A percentile compares a stretch with the other conserved stretches of the same genome.
Evolutionary conservation across 176 grass and related monocot species (phyloP).

Genomic region (Triticum dicoccoides): DNA sequence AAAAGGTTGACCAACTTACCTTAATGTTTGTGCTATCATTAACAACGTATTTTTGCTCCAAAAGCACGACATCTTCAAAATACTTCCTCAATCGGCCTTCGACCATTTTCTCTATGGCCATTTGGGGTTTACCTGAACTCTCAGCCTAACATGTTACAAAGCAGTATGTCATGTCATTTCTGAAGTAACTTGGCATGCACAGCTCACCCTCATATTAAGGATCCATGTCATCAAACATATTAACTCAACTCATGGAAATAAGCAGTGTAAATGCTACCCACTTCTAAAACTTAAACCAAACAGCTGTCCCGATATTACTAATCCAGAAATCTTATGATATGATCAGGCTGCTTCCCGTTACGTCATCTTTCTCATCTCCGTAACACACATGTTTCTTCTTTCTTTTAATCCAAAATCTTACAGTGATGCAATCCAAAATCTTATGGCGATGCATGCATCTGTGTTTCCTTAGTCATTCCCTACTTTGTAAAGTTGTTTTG

Average conservation of each 20-base stretch:
- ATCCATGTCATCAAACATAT: neutral
- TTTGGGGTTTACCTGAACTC: conserved; percentile 88
- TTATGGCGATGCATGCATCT: neutral
- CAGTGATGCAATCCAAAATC: neutral
- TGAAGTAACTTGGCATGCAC: neutral
- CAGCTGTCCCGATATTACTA: neutral
- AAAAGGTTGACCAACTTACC: conserved; percentile 35
- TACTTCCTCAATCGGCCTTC: conserved; percentile 93
- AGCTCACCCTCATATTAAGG: neutral
- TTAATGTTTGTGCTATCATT: conserved; percentile 73
- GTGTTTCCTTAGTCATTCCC: neutral
- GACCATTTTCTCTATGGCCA: conserved; percentile 98
- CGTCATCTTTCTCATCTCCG: neutral
- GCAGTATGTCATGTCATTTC: conserved; percentile 14
- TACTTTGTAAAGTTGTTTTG: neutral
- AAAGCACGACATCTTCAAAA: conserved; percentile 86
- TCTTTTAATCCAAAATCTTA: conserved; percentile 1
- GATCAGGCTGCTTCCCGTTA: neutral
- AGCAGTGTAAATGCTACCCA: neutral
- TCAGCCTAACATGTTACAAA: conserved; percentile 56
- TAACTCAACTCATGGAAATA: neutral
- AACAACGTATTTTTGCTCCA: conserved; percentile 86
- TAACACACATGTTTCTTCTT: neutral
- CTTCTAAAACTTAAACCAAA: neutral
- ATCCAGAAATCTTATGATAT: conserved; percentile 3